Evolutionary conservation across 2,329 filamentous ascomycete species (phyloP), one percentile per base, ranked within the genome.

Genomic region (Periconia sp.): DNA sequence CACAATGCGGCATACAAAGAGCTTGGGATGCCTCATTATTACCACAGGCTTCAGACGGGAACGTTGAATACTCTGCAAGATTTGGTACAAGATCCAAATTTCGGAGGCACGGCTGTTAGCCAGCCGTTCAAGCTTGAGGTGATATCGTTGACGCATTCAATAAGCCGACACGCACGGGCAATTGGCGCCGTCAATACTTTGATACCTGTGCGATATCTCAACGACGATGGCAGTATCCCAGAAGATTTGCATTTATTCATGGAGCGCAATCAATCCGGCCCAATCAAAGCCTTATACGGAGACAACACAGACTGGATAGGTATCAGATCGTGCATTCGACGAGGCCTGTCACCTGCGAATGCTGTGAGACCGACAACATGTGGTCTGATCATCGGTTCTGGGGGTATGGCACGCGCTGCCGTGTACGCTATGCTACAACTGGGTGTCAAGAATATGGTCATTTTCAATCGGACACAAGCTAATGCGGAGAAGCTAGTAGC

Each of bases 221-320:
- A 79, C n/a, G 63, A 75, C 0, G 79, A 85, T 43, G 81, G 80
- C 1, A 77, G 74, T 24, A 78, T 84, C 0, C 79, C 83, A 1
- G 74, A 78, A 21, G 80, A 81, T 19, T 43, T 70, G 4, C 76
- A 77, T 1, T 68, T 82, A n/a, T 73, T 77, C 31, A 72, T 76
- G 21, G 77, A 84, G 31, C 78, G 84, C 45, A 85, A 85, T 49
- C 78, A 82, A 30, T 78, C 84, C 1, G 87, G 87, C 0, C 80
- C 83, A 0, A 81, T 89, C 5, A 80, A 81, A 48, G 86, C 84
- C 0, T 74, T 91, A 0, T 88, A 89, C 50, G 88, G 87, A 1
- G 87, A 91, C 45, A 92, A 92, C 46, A 91, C 87, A 0, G 88
- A 92, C 64, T 92, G 88, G 85, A 86, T 90, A 23, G 88, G 88